A percentile compares a stretch with the other conserved stretches of the same genome.
Conservation (phyloP, 1,284 basidiomycete genomes). For the Meripilus lineatus region DNA sequence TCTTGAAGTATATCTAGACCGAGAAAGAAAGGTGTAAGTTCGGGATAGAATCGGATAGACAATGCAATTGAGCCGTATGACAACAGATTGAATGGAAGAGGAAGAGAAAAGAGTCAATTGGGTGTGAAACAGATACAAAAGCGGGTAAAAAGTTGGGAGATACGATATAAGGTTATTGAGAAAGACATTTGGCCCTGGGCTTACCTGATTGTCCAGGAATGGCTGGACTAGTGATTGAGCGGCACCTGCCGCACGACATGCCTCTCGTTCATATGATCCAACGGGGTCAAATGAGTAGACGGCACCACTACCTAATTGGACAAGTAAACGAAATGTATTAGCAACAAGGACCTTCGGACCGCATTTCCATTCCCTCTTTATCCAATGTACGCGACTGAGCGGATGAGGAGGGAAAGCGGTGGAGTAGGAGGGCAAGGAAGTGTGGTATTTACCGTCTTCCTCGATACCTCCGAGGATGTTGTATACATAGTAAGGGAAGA, state of each 20-base stretch:
- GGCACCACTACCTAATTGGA: slow-evolving; percentile 90
- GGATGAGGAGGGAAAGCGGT: no score
- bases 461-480: slow-evolving; percentile 94
- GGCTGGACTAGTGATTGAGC: slow-evolving; percentile 90
- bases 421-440: no score
- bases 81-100: slow-evolving; percentile 3
- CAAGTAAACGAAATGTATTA: no score
- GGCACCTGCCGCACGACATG: slow-evolving; percentile 90
- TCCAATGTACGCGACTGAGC: no score
- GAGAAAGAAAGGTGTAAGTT: slow-evolving; percentile 31
- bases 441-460: slow-evolving; percentile 78
- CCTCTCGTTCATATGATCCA: slow-evolving; percentile 92
- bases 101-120: not conserved
- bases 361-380: no score
- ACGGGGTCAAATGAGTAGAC: slow-evolving; percentile 98
- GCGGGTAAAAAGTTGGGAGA: slow-evolving; percentile 12
- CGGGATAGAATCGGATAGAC: slow-evolving; percentile 40
- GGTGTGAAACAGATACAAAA: not conserved
- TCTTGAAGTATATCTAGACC: slow-evolving; percentile 91
- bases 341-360: no score
- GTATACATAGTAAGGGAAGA: slow-evolving; percentile 96
- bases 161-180: slow-evolving; percentile 15
- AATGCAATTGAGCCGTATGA: not conserved
- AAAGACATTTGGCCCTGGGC: slow-evolving; percentile 21
- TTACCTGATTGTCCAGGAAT: slow-evolving; percentile 93